Base-by-base conservation (phyloP, 1,284 basidiomycete species). In the Sporisorium sorghi region DNA sequence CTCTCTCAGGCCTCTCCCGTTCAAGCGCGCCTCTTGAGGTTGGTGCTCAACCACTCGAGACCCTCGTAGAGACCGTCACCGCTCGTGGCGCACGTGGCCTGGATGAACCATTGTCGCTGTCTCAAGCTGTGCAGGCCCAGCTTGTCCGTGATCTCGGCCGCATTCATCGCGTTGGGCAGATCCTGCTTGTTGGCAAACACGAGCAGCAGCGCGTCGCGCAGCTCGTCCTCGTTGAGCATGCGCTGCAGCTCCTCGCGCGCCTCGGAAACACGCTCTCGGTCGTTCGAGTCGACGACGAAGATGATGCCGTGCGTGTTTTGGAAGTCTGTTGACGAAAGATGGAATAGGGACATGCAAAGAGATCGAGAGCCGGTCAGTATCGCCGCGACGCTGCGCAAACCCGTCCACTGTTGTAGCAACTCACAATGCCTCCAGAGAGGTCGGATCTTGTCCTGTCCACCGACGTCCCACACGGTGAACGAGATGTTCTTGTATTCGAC, bases 161-260 rank as follows among this genome's bases (percentile, higher is more conserved):
- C 96, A 86, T 96, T 97, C 96, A 99, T 99, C 75, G 97, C 97
- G 85, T 93, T 94, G 32, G 94, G 94, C 80, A 99, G 87, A 89
- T 99, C 97, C 87, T 99, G 97, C 88, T 99, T 99, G 88, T 99
- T 99, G 37, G 97, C 96, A 87, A 99, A 99, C 82, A 99, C 97
- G 78, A 99, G 91, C 80, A 99, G 91, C 83, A 98, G 91, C 53
- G 97, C 97, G 86, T 99, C 94, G 76, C 96, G 93, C 79, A 99
- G 92, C 88, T 99, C 97, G 85, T 99, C 96, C 87, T 99, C 97
- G 87, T 97, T 98, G 86, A 99, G 88, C 95, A 99, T 99, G 85
- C 96, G 92, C 87, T 99, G 97, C 66, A 99, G 90, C 87, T 99
- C 97, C 88, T 99, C 97, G 73, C 97, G 92, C 56, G 97, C 97